Percentiles rank a stretch among this genome's conserved stretches.
These are phyloP conservation scores for Hypoxylon subgilvum DNA, from an alignment of 495 filamentous ascomycete species.

Conservation along the genomic window DNA sequence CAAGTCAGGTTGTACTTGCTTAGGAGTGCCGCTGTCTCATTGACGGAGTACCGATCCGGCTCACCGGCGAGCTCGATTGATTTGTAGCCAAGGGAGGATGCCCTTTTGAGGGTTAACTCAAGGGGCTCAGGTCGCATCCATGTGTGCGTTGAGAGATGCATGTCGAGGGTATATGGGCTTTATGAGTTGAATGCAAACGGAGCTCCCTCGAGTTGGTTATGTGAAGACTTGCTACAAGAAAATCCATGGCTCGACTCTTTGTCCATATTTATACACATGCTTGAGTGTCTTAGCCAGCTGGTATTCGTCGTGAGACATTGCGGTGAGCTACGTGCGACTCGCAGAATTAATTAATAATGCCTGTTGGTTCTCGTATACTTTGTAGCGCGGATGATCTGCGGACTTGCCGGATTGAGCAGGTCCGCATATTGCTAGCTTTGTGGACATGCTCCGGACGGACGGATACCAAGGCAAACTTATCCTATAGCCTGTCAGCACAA, in stretches of 20 bases:
- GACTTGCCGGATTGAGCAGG: slow-evolving; percentile 20
- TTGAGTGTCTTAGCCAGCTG: neutral
- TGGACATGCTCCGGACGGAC: slow-evolving; percentile 6
- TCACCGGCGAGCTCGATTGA: slow-evolving; percentile 44
- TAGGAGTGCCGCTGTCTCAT: slow-evolving; percentile 26
- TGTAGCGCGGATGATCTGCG: slow-evolving; percentile 15
- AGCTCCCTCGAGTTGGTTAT: neutral
- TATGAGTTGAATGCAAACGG: neutral
- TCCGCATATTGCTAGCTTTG: slow-evolving; percentile 19
- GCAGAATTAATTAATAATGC: too few species aligned
- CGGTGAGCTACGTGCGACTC: too few species aligned
- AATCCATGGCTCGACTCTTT: neutral
- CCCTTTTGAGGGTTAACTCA: slow-evolving; percentile 33
- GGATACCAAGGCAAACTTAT: neutral
- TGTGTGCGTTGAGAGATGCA: slow-evolving; percentile 45
- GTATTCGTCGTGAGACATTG: too few species aligned
- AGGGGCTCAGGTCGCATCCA: slow-evolving; percentile 45
- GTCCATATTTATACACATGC: slow-evolving; percentile 1
- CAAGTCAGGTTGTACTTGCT: slow-evolving; percentile 36
- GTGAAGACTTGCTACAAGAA: neutral
- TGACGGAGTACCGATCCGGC: slow-evolving; percentile 28
- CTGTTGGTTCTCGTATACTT: too few species aligned
- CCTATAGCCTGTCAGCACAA: neutral
- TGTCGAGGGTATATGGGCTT: slow-evolving; percentile 7
- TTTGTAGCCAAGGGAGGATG: slow-evolving; percentile 35